A percentile compares a stretch with the other conserved stretches of the same genome.
Evolutionary conservation across 345 rosid genomes (phyloP).

Genomic region (Iberis pinnata): DNA sequence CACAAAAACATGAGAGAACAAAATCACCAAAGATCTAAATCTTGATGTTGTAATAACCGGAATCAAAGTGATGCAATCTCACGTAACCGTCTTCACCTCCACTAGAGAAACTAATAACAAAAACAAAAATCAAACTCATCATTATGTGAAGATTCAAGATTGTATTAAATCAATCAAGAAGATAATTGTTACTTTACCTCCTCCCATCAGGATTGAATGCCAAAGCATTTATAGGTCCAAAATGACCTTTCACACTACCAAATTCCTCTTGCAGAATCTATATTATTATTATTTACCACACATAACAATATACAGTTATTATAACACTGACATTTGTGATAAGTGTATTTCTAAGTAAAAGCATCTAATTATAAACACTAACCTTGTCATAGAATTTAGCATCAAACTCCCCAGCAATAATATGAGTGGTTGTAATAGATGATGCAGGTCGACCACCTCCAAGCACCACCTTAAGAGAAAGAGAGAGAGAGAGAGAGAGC

Average conservation of each 20-base stretch:
- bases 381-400: conserved; percentile 77
- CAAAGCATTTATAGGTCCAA: conserved; percentile 94
- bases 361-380: not conserved
- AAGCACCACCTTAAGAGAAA: conserved; percentile 63
- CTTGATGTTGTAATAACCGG: conserved; percentile 75
- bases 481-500: not conserved
- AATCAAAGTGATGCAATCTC: conserved; percentile 88
- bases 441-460: conserved; percentile 99
- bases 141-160: not conserved
- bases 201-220: conserved; percentile 93
- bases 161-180: not conserved
- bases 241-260: conserved; percentile 97
- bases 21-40: not conserved
- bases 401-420: conserved; percentile 96
- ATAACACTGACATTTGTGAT: too few relatives aligned
- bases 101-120: conserved; percentile 60
- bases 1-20: not conserved
- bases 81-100: conserved; percentile 99
- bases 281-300: not conserved
- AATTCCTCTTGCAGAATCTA: conserved; percentile 85
- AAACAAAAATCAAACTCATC: not conserved
- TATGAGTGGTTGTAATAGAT: conserved; percentile 91
- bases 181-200: conserved; percentile 44
- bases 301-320: not conserved
- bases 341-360: not conserved